Base-by-base conservation (phyloP, 2,329 filamentous ascomycete genomes). In the Leptographium lundbergii region DNA sequence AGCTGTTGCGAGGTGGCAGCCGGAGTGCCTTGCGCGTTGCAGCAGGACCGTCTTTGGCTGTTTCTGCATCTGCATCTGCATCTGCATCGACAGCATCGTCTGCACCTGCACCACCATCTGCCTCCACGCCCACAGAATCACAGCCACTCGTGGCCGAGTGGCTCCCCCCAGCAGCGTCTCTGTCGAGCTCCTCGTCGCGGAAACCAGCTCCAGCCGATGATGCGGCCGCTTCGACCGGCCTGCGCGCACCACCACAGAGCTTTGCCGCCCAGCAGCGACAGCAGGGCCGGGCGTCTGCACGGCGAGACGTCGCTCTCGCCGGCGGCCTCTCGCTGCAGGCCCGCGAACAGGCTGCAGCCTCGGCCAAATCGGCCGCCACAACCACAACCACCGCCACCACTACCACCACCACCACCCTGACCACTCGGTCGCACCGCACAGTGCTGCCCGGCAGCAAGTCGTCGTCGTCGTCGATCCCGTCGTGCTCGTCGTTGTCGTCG, bases 251-350 rank as follows among this genome's bases (percentile, higher is more conserved):
- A 2, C 81, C 81, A 11, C 82, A 86, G 66, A 86, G 83, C 67
- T 86, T 85, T 68, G 83, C 83, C 14, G 83, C 83, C 4, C 83
- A 86, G 64, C 83, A 86, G 64, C 73, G 83, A 63, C 80, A 81
- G 27, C 81, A 83, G 62, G 75, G 75, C 63, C 76, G 75, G 60
- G 76, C 60, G 0, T 61, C 63, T 1, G 47, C 58, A 13, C 55
- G 60, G 22, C 59, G 63, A 25, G 64, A 65, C 22, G 47, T 65
- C 2, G 59, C 61, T 11, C 61, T 62, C 13, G 56, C 48, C 51
- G 65, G 54, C 25, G 59, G 54, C 3, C 48, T 65, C 32, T 66
- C 64, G 4, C 56, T 66, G 13, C 63, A 64, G 34, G 61, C 59
- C 1, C 65, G 65, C 17, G 65, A 66, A 51, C 62, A 65, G 17